Conservation (phyloP, 805 yeast genomes). For the Kockiozyma suomiensis region DNA sequence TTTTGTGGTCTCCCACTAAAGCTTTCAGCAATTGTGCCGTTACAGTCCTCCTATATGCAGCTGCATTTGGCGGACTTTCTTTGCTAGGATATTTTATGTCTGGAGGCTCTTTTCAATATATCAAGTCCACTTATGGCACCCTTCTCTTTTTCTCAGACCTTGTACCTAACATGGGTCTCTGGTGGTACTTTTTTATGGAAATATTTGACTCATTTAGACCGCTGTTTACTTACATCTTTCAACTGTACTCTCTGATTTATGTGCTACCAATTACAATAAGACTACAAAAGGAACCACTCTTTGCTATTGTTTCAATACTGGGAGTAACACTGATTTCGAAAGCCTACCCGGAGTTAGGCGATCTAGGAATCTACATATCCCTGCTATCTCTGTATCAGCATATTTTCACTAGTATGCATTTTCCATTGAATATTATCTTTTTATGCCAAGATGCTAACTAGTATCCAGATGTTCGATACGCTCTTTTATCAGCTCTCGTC, state of each 20-base stretch:
- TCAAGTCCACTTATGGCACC: conserved; percentile 57
- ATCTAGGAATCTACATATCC: conserved; percentile 59
- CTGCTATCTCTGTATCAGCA: conserved; percentile 53
- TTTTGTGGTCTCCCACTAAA: conserved; percentile 11
- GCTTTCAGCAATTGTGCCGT: neutral
- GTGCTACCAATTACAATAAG: conserved; percentile 74
- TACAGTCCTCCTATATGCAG: conserved; percentile 9
- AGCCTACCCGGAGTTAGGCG: conserved; percentile 85
- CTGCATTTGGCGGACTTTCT: conserved; percentile 28
- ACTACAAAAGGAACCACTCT: conserved; percentile 59
- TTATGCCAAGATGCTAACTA: conserved; percentile 27
- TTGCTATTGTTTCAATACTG: conserved; percentile 53
- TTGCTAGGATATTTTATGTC: conserved; percentile 39
- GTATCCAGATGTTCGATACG: conserved; percentile 46
- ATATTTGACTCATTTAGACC: conserved; percentile 87
- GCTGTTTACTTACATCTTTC: conserved; percentile 82
- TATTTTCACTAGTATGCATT: conserved; percentile 37
- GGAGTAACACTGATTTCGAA: conserved; percentile 68
- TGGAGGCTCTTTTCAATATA: conserved; percentile 43
- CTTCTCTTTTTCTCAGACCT: conserved; percentile 63
- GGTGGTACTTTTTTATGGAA: conserved; percentile 99
- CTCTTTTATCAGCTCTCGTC: conserved; percentile 54
- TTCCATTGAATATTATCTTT: neutral
- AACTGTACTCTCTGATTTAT: conserved; percentile 67
- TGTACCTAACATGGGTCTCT: conserved; percentile 87